phyloP scores from a whole-genome alignment of 1,284 basidiomycete species.

The Sanghuangporus baumii region DNA sequence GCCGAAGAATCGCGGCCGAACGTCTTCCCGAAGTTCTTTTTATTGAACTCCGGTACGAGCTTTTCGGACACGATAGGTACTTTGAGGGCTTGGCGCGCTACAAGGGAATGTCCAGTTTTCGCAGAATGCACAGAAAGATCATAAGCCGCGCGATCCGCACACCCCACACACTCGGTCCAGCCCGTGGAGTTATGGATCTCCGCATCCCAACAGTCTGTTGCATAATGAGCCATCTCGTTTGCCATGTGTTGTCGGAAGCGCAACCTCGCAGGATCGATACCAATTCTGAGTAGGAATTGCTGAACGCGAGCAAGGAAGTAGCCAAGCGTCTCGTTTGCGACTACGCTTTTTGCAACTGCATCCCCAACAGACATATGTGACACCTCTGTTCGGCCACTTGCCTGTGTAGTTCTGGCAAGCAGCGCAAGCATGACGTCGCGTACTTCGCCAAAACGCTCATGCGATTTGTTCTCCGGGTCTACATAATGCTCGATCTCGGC shows the following conservation, averaged over 20 bases:
- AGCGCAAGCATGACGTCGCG: slow-evolving; percentile 72
- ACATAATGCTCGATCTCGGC: slow-evolving; percentile 99
- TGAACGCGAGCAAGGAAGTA: slow-evolving; percentile 96
- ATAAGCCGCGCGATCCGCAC: slow-evolving; percentile 96
- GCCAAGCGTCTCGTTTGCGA: slow-evolving; percentile 96
- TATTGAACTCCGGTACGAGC: slow-evolving; percentile 77
- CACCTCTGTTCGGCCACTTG: slow-evolving; percentile 66
- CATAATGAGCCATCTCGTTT: slow-evolving; percentile 99
- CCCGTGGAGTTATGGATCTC: slow-evolving; percentile 94
- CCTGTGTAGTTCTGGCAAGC: slow-evolving; percentile 82
- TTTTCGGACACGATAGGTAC: slow-evolving; percentile 74
- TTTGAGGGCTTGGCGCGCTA: slow-evolving; percentile 82
- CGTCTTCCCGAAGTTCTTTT: slow-evolving; percentile 85
- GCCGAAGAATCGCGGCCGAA: slow-evolving; percentile 82
- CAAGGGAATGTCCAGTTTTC: slow-evolving; percentile 66
- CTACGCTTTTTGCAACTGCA: slow-evolving; percentile 80
- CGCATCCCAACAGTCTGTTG: slow-evolving; percentile 98
- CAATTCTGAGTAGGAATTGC: slow-evolving; percentile 89
- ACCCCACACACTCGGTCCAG: slow-evolving; percentile 99
- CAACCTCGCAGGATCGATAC: slow-evolving; percentile 81
- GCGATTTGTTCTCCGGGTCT: slow-evolving; percentile 90
- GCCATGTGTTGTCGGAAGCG: slow-evolving; percentile 97
- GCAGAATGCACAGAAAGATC: slow-evolving; percentile 64
- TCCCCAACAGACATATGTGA: slow-evolving; percentile 78
- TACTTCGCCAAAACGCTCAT: slow-evolving; percentile 81